Percentiles rank a stretch among this genome's conserved stretches.
These are phyloP conservation scores for Ophiosphaerella herpotricha DNA, from an alignment of 2,329 filamentous ascomycete species.

Conservation along the genomic window DNA sequence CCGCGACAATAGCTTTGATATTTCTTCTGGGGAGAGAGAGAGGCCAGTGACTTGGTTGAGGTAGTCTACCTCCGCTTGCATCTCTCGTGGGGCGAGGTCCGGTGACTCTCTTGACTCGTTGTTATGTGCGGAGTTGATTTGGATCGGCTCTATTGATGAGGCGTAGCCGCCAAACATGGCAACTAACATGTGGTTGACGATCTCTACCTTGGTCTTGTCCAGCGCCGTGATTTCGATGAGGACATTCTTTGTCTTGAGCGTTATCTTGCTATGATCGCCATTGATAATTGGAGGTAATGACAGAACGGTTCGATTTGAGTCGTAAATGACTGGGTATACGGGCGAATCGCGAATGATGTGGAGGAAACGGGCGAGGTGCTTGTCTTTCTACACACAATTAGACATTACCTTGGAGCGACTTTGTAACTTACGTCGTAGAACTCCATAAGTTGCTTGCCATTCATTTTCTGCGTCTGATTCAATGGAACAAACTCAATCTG, in stretches of 20 bases:
- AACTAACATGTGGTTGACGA: conserved; percentile 93
- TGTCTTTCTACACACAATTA: conserved; percentile 69
- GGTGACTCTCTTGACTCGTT: conserved; percentile 79
- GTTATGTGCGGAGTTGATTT: conserved; percentile 92
- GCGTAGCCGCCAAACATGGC: conserved; percentile 97
- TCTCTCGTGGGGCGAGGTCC: conserved; percentile 73
- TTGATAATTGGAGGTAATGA: conserved; percentile 98
- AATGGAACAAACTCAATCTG: conserved; percentile 89
- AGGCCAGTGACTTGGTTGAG: conserved; percentile 93
- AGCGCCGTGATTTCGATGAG: conserved; percentile 97
- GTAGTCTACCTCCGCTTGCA: conserved; percentile 86
- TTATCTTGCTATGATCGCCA: conserved; percentile 95
- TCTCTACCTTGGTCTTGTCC: conserved; percentile 93
- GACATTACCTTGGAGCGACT: background rate
- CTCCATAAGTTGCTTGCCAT: conserved; percentile 84
- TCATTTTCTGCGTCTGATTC: conserved; percentile 90
- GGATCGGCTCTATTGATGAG: conserved; percentile 90
- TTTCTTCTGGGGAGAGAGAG: conserved; percentile 70
- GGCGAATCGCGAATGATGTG: conserved; percentile 94
- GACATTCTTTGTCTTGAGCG: conserved; percentile 85
- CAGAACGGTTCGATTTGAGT: conserved; percentile 83
- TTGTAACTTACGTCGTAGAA: conserved; percentile 71
- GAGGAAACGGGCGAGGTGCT: conserved; percentile 85
- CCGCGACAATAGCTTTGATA: conserved; percentile 80
- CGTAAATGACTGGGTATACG: conserved; percentile 94